Percentiles rank a stretch among this genome's conserved stretches.
These are phyloP conservation scores for Entrophospora sp. DNA, from an alignment of 192 early-diverging fungal species.

Conservation along the genomic window DNA sequence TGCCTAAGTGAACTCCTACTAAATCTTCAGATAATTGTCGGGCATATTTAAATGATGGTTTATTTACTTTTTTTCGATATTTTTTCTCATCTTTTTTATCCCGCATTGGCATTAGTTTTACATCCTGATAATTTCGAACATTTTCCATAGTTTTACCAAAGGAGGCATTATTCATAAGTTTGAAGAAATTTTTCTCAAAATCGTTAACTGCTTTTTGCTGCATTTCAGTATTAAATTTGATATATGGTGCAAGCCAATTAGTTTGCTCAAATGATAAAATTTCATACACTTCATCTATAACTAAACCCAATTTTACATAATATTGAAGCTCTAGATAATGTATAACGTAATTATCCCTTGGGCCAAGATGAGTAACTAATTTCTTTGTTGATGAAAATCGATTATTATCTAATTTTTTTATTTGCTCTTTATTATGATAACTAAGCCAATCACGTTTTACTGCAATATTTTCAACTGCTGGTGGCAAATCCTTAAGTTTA, in stretches of 20 bases:
- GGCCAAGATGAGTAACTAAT: not conserved
- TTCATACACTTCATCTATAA: not conserved
- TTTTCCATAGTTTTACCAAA: not conserved
- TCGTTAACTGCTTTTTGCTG: not conserved
- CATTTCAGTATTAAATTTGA: not conserved
- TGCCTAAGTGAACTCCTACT: not conserved
- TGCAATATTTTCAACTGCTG: conserved; percentile 8
- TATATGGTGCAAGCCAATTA: conserved; percentile 5
- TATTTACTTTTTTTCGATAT: not conserved
- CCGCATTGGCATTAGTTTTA: not conserved
- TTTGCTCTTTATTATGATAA: not conserved
- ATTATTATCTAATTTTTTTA: not conserved
- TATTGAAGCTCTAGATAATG: conserved; percentile 1
- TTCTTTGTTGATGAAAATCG: not conserved
- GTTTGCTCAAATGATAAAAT: not conserved
- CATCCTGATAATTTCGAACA: not conserved
- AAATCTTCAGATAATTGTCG: not conserved
- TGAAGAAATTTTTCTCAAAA: not conserved
- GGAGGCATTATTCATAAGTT: not conserved
- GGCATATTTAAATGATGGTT: conserved; percentile 4
- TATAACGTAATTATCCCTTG: not conserved
- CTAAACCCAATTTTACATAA: not conserved
- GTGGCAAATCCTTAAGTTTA: not conserved
- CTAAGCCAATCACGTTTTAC: not conserved
- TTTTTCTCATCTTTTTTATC: not conserved